A percentile compares a stretch with the other conserved stretches of the same genome.
phyloP scores from a whole-genome alignment of 2,329 filamentous ascomycete species.

The Dothideomycetes sp. region DNA sequence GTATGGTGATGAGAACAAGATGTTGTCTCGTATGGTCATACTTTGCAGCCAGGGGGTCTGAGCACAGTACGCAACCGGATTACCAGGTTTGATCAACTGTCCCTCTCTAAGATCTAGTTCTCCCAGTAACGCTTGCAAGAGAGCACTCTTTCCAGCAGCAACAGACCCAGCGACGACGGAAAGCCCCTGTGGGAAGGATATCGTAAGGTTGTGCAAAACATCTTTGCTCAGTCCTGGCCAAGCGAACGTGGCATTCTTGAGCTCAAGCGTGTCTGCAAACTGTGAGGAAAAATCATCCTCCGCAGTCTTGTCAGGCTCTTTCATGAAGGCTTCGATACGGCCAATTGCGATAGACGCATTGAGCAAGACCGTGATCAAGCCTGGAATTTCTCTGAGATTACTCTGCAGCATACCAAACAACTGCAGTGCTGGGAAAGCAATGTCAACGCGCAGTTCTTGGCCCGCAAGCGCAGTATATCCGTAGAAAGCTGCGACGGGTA shows the following conservation, averaged over 20 bases:
- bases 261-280: conserved; percentile 30
- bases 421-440: conserved; percentile 79
- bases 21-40: conserved; percentile 61
- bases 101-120: conserved; percentile 48
- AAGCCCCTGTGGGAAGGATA: conserved; percentile 48
- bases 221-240: conserved; percentile 62
- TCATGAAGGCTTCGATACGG: conserved; percentile 79
- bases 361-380: conserved; percentile 64
- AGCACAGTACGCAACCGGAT: conserved; percentile 54
- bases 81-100: conserved; percentile 43
- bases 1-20: conserved; percentile 55
- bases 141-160: conserved; percentile 53
- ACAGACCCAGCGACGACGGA: conserved; percentile 57
- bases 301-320: conserved; percentile 61
- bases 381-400: conserved; percentile 65
- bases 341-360: conserved; percentile 76
- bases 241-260: conserved; percentile 61
- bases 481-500: conserved; percentile 73
- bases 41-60: conserved; percentile 61
- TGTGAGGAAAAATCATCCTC: conserved; percentile 29
- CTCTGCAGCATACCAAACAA: conserved; percentile 68
- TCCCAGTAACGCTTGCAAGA: conserved; percentile 50
- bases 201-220: conserved; percentile 45
- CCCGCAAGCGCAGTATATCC: conserved; percentile 67
- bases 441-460: conserved; percentile 61